Percentiles rank a stretch among this genome's conserved stretches.
phyloP scores from a whole-genome alignment of 2,329 filamentous ascomycete genomes.

The Aspergillus luchuensis region DNA sequence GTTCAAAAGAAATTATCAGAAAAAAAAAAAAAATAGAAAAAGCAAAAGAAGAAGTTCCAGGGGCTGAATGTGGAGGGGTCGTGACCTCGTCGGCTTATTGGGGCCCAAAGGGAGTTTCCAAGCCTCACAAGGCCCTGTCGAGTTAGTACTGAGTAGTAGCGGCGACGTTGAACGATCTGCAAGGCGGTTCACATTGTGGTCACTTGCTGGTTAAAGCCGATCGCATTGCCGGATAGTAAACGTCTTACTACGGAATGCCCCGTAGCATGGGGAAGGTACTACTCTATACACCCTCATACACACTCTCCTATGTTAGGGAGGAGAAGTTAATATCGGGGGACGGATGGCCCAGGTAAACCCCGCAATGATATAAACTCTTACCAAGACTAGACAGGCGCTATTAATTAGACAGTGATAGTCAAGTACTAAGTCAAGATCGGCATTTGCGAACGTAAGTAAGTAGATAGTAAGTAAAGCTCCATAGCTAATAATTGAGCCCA shows the following conservation, averaged over 20 bases:
- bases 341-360: conserved; percentile 1
- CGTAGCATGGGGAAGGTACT: not conserved
- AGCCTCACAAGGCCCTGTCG: conserved; percentile 15
- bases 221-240: not conserved
- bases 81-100: conserved; percentile 6
- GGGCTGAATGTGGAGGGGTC: not conserved
- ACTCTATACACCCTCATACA: not conserved
- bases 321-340: not conserved
- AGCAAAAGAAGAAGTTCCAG: not conserved
- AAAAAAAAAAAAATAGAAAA: not conserved
- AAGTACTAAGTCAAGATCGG: not conserved
- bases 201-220: not conserved
- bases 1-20: not conserved
- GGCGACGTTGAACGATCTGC: conserved; percentile 13
- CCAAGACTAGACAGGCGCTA: not conserved
- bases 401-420: not conserved
- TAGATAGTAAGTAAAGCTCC: conserved; percentile 1
- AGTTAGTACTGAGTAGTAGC: not conserved
- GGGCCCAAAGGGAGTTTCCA: conserved; percentile 12
- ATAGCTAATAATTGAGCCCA: conserved; percentile 5
- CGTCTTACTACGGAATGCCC: not conserved
- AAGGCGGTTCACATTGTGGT: conserved; percentile 15
- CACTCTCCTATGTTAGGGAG: not conserved
- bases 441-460: not conserved
- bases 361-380: conserved; percentile 2